phyloP scores from a whole-genome alignment of 2,329 filamentous ascomycete species.

The Diaporthe batatas region DNA sequence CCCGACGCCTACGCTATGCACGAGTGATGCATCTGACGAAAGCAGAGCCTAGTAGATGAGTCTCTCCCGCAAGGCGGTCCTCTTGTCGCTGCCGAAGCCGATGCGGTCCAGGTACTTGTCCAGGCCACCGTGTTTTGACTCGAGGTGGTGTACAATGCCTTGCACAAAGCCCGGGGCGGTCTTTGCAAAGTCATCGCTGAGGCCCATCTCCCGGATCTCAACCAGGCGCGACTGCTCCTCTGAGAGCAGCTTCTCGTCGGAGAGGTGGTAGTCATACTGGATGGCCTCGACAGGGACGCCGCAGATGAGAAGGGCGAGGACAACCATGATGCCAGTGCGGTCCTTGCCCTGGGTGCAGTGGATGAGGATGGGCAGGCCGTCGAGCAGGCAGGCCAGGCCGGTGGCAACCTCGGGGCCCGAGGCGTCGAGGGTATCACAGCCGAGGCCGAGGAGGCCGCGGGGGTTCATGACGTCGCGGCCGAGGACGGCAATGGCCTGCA shows the following conservation, averaged over 20 bases:
- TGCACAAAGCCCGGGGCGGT: constrained; percentile 76
- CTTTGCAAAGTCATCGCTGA: constrained; percentile 79
- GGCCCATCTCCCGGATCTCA: constrained; percentile 78
- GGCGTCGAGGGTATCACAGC: constrained; percentile 76
- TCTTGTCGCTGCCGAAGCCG: constrained; percentile 65
- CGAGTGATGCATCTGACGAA: not conserved
- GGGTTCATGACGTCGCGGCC: constrained; percentile 78
- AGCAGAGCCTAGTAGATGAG: constrained; percentile 55
- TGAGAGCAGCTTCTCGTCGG: constrained; percentile 68
- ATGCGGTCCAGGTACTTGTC: constrained; percentile 74
- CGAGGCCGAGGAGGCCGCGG: constrained; percentile 79
- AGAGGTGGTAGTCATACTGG: constrained; percentile 78
- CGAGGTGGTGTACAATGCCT: constrained; percentile 69
- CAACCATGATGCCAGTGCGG: constrained; percentile 79
- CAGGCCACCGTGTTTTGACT: constrained; percentile 74
- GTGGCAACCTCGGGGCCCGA: constrained; percentile 72
- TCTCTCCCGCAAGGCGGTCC: constrained; percentile 56
- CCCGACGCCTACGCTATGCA: constrained; percentile 5
- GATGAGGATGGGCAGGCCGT: constrained; percentile 73
- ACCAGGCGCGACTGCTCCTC: constrained; percentile 74
- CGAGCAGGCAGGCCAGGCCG: constrained; percentile 43
- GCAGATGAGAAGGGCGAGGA: constrained; percentile 76
- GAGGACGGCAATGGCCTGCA: constrained; percentile 77
- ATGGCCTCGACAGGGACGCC: constrained; percentile 71
- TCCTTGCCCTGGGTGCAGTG: constrained; percentile 95